Conservation (phyloP, 129 eudicot species). For the Helichrysum umbraculigerum region DNA sequence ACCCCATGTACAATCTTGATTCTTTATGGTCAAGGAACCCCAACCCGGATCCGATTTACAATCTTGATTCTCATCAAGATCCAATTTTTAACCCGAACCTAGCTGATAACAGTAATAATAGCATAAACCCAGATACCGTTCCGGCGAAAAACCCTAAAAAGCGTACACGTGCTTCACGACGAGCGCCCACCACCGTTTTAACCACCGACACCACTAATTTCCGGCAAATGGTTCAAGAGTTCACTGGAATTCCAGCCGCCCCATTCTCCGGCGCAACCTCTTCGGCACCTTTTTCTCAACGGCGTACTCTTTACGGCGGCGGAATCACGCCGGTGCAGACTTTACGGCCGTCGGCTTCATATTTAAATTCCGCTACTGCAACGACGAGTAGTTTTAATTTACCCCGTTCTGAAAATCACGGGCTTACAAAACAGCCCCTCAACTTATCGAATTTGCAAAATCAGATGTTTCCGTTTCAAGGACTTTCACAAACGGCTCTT, state of each 20-base stretch:
- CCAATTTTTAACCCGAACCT: slow-evolving; percentile 12
- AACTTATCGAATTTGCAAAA: slow-evolving; percentile 44
- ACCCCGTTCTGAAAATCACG: slow-evolving; percentile 27
- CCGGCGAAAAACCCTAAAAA: slow-evolving; percentile 54
- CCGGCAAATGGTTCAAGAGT: slow-evolving; percentile 92
- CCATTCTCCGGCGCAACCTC: slow-evolving; percentile 52
- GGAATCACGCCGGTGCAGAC: slow-evolving; percentile 46
- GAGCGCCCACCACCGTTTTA: slow-evolving; percentile 90
- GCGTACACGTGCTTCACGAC: slow-evolving; percentile 78
- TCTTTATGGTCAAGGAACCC: slow-evolving; percentile 49
- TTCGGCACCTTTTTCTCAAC: slow-evolving; percentile 41
- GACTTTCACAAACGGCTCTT: slow-evolving; percentile 18
- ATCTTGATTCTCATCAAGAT: slow-evolving; percentile 13
- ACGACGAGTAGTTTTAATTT: slow-evolving; percentile 28
- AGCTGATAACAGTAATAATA: not conserved
- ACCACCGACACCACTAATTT: slow-evolving; percentile 83
- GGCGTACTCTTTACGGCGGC: slow-evolving; percentile 46
- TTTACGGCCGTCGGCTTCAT: slow-evolving; percentile 50
- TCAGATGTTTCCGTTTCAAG: slow-evolving; percentile 40
- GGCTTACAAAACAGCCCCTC: slow-evolving; percentile 31
- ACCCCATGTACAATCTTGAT: slow-evolving; percentile 37
- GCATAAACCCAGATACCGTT: slow-evolving; percentile 1
- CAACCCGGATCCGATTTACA: slow-evolving; percentile 32
- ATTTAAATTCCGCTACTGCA: slow-evolving; percentile 20
- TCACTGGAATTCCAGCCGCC: slow-evolving; percentile 79